Conservation (phyloP, 345 rosid genomes). For the Arabis alpina region DNA sequence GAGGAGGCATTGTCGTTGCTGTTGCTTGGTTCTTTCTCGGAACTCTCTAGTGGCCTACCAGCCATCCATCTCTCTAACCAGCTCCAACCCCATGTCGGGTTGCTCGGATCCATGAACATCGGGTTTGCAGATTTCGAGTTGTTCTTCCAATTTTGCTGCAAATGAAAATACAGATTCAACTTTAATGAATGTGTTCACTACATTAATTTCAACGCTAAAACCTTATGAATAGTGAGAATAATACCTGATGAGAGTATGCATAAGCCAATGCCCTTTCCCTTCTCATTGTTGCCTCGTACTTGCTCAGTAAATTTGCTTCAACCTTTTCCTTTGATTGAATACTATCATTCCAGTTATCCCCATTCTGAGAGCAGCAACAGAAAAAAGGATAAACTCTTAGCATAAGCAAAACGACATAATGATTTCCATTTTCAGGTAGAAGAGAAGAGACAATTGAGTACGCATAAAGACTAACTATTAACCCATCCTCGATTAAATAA, state of each 20-base stretch:
- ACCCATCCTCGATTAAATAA: background rate
- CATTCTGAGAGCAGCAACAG: slow-evolving; percentile 56
- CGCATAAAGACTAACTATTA: too few relatives aligned
- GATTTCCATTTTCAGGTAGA: slow-evolving; percentile 15
- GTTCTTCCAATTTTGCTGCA: slow-evolving; percentile 89
- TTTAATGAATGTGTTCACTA: background rate
- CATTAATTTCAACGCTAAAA: background rate
- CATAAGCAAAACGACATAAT: background rate
- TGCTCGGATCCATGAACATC: slow-evolving; percentile 81
- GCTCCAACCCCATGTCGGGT: slow-evolving; percentile 98
- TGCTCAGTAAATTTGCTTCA: slow-evolving; percentile 78
- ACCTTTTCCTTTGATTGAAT: slow-evolving; percentile 86
- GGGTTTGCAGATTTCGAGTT: slow-evolving; percentile 60
- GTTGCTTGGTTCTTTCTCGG: slow-evolving; percentile 62
- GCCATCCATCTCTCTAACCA: slow-evolving; percentile 99
- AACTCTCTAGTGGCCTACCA: slow-evolving; percentile 74
- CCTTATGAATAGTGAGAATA: too few relatives aligned
- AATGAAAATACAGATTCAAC: background rate
- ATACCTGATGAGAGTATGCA: slow-evolving; percentile 91
- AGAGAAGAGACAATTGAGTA: background rate
- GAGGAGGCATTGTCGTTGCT: slow-evolving; percentile 52
- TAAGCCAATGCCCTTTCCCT: slow-evolving; percentile 93
- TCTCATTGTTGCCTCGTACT: slow-evolving; percentile 92
- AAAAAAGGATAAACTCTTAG: slow-evolving; percentile 16
- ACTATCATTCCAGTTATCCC: slow-evolving; percentile 96